A percentile compares a stretch with the other conserved stretches of the same genome.
These are phyloP conservation scores for Suhomyces pyralidae DNA, from an alignment of 805 yeast species.

Conservation along the genomic window DNA sequence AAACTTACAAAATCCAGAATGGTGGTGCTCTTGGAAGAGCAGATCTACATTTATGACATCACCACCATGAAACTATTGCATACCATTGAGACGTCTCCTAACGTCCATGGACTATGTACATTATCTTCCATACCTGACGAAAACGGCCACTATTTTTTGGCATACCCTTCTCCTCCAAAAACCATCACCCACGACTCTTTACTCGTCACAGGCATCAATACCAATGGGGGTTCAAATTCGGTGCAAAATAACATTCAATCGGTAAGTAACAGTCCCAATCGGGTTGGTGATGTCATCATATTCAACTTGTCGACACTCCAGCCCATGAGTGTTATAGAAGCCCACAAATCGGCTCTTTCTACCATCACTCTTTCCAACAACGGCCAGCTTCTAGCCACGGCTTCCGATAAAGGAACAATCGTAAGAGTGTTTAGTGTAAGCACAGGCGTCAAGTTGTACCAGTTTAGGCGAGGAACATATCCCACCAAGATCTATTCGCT, in stretches of 20 bases:
- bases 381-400: slow-evolving; percentile 81
- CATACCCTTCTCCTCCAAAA: slow-evolving; percentile 77
- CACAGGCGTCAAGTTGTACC: slow-evolving; percentile 60
- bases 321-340: slow-evolving; percentile 79
- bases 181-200: slow-evolving; percentile 43
- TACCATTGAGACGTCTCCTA: slow-evolving; percentile 44
- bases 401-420: slow-evolving; percentile 87
- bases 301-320: slow-evolving; percentile 73
- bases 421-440: slow-evolving; percentile 74
- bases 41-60: slow-evolving; percentile 42
- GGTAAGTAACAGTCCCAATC: slow-evolving; percentile 40
- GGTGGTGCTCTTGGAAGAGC: slow-evolving; percentile 41
- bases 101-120: slow-evolving; percentile 55
- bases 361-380: slow-evolving; percentile 65
- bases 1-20: slow-evolving; percentile 32
- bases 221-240: slow-evolving; percentile 40
- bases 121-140: slow-evolving; percentile 42
- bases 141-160: slow-evolving; percentile 51
- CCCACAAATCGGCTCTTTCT: slow-evolving; percentile 78
- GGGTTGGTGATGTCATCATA: slow-evolving; percentile 70
- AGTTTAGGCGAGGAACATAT: slow-evolving; percentile 83
- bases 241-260: slow-evolving; percentile 38
- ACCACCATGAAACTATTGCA: slow-evolving; percentile 40
- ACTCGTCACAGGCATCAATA: slow-evolving; percentile 38
- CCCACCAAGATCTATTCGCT: slow-evolving; percentile 77